A percentile compares a stretch with the other conserved stretches of the same genome.
These are phyloP conservation scores for Xylariomycetidae sp. DNA, from an alignment of 2,329 filamentous ascomycete species.

Conservation along the genomic window DNA sequence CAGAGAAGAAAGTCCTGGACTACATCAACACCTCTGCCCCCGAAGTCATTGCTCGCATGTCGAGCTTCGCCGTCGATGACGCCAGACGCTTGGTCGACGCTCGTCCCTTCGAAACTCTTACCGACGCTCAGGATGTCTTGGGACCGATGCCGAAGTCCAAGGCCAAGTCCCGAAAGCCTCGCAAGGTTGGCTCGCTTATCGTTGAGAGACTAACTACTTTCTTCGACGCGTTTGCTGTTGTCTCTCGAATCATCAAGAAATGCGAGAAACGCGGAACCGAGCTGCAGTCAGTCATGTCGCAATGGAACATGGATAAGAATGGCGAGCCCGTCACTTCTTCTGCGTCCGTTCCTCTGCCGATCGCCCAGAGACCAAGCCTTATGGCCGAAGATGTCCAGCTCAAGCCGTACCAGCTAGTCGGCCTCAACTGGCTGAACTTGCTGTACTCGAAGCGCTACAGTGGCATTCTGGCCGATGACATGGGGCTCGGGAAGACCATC, in stretches of 20 bases:
- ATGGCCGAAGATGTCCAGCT: constrained; percentile 73
- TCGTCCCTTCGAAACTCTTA: constrained; percentile 34
- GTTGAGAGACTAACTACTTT: constrained; percentile 38
- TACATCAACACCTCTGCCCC: constrained; percentile 78
- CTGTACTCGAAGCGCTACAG: constrained; percentile 75
- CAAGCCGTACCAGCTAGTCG: constrained; percentile 91
- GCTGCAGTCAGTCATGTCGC: constrained; percentile 21
- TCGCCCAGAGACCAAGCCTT: constrained; percentile 60
- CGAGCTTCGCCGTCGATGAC: constrained; percentile 63
- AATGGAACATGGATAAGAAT: constrained; percentile 25
- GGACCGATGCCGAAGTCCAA: too few relatives aligned
- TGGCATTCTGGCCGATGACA: constrained; percentile 93
- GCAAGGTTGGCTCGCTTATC: constrained; percentile 26
- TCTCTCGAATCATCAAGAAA: constrained; percentile 30
- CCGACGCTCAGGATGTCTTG: constrained; percentile 60
- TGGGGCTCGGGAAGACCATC: constrained; percentile 95
- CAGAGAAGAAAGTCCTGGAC: constrained; percentile 55
- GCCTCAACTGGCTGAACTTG: constrained; percentile 88
- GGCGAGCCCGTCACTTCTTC: constrained; percentile 32
- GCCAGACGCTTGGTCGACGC: constrained; percentile 45
- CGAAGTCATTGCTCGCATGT: constrained; percentile 75
- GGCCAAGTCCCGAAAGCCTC: too few relatives aligned
- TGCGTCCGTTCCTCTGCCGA: constrained; percentile 34
- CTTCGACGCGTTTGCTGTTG: constrained; percentile 39
- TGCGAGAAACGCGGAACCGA: constrained; percentile 42